These are phyloP conservation scores for Aureobasidium vineae DNA, from an alignment of 2,329 filamentous ascomycete genomes.

Conservation along the genomic window DNA sequence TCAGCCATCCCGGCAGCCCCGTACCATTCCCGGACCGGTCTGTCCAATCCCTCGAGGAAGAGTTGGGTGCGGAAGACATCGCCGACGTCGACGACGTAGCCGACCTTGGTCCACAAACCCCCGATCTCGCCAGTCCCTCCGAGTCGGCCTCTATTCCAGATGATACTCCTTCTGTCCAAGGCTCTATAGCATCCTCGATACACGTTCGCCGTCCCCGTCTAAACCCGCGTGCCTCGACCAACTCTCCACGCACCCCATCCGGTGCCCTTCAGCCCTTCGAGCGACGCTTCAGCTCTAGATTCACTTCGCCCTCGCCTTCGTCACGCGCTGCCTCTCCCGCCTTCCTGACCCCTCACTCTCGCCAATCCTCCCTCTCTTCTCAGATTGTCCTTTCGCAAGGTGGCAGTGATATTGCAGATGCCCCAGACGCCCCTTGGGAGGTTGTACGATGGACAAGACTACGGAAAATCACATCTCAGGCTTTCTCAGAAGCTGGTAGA, in stretches of 20 bases:
- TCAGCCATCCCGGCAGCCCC: slow-evolving; percentile 1
- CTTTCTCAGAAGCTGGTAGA: slow-evolving; percentile 88
- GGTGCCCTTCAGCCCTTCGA: slow-evolving; percentile 92
- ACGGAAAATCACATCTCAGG: slow-evolving; percentile 81
- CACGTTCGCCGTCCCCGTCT: slow-evolving; percentile 47
- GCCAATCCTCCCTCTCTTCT: slow-evolving; percentile 75
- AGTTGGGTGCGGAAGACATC: slow-evolving; percentile 27
- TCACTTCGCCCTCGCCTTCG: slow-evolving; percentile 57
- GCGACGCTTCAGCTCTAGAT: slow-evolving; percentile 84
- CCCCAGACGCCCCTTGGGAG: slow-evolving; percentile 83
- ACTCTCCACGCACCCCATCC: slow-evolving; percentile 66
- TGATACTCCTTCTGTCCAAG: slow-evolving; percentile 78
- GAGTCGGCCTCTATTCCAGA: slow-evolving; percentile 69
- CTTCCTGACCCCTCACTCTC: slow-evolving; percentile 69
- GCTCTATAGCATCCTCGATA: slow-evolving; percentile 59
- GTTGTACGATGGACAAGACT: slow-evolving; percentile 95
- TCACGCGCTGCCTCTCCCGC: slow-evolving; percentile 66
- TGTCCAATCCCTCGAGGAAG: slow-evolving; percentile 24
- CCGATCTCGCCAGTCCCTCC: slow-evolving; percentile 60
- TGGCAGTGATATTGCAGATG: slow-evolving; percentile 49
- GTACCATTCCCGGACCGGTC: neutral
- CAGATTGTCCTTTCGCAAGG: slow-evolving; percentile 59
- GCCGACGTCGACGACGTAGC: slow-evolving; percentile 29
- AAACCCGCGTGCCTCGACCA: slow-evolving; percentile 59
- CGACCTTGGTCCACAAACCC: slow-evolving; percentile 31